These are phyloP conservation scores for Ophiosphaerella herpotricha DNA, from an alignment of 2,329 filamentous ascomycete species.

Conservation along the genomic window DNA sequence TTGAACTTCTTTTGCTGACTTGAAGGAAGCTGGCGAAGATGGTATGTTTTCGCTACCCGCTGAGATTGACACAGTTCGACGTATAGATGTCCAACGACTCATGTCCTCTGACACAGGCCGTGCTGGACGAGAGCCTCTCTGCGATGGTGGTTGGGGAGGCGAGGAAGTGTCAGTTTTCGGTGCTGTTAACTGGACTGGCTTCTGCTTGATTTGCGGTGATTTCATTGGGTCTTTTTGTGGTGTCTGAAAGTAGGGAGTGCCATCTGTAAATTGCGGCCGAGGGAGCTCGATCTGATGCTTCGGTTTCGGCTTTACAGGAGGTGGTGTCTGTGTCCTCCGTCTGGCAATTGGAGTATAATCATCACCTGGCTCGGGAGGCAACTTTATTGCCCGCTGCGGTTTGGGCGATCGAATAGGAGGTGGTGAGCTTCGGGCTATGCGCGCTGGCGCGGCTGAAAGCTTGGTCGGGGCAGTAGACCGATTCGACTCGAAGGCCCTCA, in stretches of 20 bases:
- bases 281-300: conserved; percentile 25
- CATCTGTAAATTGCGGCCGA: conserved; percentile 18
- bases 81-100: conserved; percentile 19
- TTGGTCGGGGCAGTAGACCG: conserved; percentile 26
- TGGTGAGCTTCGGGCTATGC: conserved; percentile 27
- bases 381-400: conserved; percentile 40
- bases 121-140: conserved; percentile 20
- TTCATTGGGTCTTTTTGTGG: conserved; percentile 30
- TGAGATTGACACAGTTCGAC: conserved; percentile 30
- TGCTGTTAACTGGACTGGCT: conserved; percentile 26
- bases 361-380: conserved; percentile 32
- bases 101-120: conserved; percentile 31
- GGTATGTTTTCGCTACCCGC: conserved; percentile 31
- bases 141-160: conserved; percentile 25
- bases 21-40: conserved; percentile 40
- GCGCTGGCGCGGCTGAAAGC: conserved; percentile 17
- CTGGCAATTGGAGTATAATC: conserved; percentile 22
- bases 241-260: conserved; percentile 17
- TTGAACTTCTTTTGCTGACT: conserved; percentile 42
- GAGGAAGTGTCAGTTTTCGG: conserved; percentile 21
- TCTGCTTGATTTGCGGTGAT: conserved; percentile 31
- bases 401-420: conserved; percentile 50
- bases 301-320: conserved; percentile 39
- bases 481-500: conserved; percentile 69
- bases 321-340: conserved; percentile 27